Conservation (phyloP, 2,329 filamentous ascomycete genomes). For the Neonectria sp. region DNA sequence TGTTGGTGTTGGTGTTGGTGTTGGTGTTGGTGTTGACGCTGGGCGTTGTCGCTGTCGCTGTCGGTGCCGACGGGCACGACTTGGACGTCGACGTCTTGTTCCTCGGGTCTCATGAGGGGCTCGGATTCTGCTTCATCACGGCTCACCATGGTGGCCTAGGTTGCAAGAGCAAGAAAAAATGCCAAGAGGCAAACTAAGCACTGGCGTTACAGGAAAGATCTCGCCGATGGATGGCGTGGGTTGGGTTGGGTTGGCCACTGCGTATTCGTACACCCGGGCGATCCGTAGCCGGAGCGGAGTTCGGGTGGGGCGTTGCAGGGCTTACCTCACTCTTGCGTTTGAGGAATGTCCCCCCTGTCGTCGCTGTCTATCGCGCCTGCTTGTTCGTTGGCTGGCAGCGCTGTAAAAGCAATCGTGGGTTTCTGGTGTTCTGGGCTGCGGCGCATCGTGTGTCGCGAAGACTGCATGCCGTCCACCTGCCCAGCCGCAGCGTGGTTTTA, state of each 20-base stretch:
- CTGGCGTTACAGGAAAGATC: conserved; percentile 26
- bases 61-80: conserved; percentile 43
- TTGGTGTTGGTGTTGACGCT: conserved; percentile 27
- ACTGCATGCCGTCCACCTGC: background rate
- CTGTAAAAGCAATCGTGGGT: background rate
- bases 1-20: background rate
- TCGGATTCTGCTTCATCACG: conserved; percentile 53
- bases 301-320: conserved; percentile 1
- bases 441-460: conserved; percentile 7
- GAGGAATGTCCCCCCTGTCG: background rate
- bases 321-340: background rate
- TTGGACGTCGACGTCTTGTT: conserved; percentile 45
- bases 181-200: conserved; percentile 7
- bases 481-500: conserved; percentile 25
- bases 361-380: background rate
- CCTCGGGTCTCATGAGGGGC: conserved; percentile 57
- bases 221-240: conserved; percentile 25
- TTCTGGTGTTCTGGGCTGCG: background rate
- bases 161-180: background rate
- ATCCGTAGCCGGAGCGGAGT: conserved; percentile 14
- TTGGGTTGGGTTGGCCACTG: conserved; percentile 12
- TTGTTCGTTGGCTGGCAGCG: background rate
- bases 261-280: conserved; percentile 3
- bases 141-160: conserved; percentile 49
- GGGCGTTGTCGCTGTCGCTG: conserved; percentile 33